Evolutionary conservation across 1,284 basidiomycete species (phyloP), one percentile per base, ranked within the genome.

Genomic region (Rhodotorula sp.): DNA sequence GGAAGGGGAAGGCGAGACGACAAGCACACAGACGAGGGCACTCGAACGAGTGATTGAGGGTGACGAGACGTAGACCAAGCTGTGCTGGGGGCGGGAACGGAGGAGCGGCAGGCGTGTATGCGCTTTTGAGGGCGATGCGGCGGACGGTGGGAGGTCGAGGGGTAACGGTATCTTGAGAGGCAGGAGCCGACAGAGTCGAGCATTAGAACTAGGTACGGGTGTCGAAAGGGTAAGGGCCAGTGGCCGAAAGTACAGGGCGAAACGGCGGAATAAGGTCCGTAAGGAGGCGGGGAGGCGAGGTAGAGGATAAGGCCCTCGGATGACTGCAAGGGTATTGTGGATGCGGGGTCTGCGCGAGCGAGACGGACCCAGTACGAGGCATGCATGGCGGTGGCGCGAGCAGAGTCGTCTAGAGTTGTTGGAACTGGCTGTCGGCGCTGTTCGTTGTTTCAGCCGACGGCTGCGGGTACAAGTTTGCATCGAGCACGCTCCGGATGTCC

Each of bases 401-500:
- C 26, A 20, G 26, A 16, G 13, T 22, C 28, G 51, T 58, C 55
- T 62, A 67, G 66, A 67, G 58, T 24, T 67, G 61, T 48, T 67
- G 62, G 51, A 67, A 62, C 8, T 44, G 59, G 50, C 58, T 52
- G 51, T 67, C 66, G 30, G 60, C 53, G 34, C 22, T 7, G 30
- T 28, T 37, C n/a, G 31, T 59, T 48, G 26, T 24, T n/a, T 37
- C 34, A 3, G 55, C 31, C 1, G 47, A 18, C 40, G 68, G 65
- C 40, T 34, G 59, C 34, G 68, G 71, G 51, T 75, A 75, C 44
- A 73, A 62, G 47, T 72, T 72, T 10, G 71, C 85, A 73, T 86
- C 94, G 67, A 99, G 85, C 58, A 99, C 90, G 59, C 91, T 92
- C 67, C 96, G 86, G 60, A 99, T 91, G 79, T 99, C 95, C 70